Evolutionary conservation across 768 basidiomycete species (phyloP), one percentile per base, ranked within the genome.

Genomic region (Phylloporus rhodoxanthus): DNA sequence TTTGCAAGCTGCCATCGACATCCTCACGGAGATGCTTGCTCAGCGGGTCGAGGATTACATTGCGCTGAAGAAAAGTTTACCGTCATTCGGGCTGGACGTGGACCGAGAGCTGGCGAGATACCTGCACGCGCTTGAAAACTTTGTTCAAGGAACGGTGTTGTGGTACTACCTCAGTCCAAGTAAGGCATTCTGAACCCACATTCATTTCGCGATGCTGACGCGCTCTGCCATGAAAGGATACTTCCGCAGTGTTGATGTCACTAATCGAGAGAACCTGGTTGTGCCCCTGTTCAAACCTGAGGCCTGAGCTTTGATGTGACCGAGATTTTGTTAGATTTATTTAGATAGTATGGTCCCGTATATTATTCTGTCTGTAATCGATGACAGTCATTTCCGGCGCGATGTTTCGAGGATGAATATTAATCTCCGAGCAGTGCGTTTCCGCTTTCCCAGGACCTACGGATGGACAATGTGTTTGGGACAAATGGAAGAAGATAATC

Each of bases 111-210:
- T 71, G 17, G 60, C 48, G 9, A 55, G 59, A n/a, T 72, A 71
- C 51, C 44, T 67, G 51, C 48, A 55, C 32, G 70, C 70, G 5
- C 51, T 71, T 13, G 70, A 71, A 47, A 69, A 70, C 51, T 71
- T 72, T 38, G 64, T 66, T 1, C 70, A 71, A 43, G 70, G 70
- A 15, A 71, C 70, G 9, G 68, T 72, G 14, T 32, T 71, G 46
- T 71, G 70, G 70, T 71, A 71, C 51, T 72, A 71, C 38, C 60
- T 70, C 14, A 70, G 69, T 50, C 70, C 70, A 26, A 65, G 70
- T 71, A 53, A 57, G 70, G 20, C 7, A 2, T 25, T 48, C 28
- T 13, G n/a, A 11, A 5, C 11, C 17, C 19, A 21, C 11, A 38
- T 19, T 47, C 34, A 19, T 47, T 43, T 23, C 26, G 8, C 25